Conservation (phyloP, 2,329 filamentous ascomycete genomes). For the Thielaviopsis punctulata region DNA sequence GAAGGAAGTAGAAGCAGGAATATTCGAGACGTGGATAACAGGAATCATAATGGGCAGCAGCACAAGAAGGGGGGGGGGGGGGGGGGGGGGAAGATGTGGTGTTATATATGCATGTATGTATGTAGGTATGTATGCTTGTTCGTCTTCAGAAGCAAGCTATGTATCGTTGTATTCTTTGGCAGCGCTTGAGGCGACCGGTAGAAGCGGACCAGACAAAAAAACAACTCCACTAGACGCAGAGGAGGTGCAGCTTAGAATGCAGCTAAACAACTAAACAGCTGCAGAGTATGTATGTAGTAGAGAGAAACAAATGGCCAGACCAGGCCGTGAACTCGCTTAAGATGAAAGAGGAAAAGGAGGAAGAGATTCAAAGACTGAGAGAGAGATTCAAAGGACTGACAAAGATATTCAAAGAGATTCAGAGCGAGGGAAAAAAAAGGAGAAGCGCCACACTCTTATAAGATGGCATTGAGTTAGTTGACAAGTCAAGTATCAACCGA, state of each 20-base stretch:
- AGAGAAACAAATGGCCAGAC: too few relatives aligned
- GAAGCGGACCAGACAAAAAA: background rate
- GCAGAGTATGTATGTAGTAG: too few relatives aligned
- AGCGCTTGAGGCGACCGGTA: background rate
- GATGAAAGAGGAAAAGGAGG: too few relatives aligned
- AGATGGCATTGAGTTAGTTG: too few relatives aligned
- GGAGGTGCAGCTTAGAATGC: background rate
- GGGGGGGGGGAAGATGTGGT: background rate
- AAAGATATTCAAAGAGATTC: too few relatives aligned
- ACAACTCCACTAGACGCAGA: background rate
- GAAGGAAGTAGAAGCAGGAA: conserved; percentile 67
- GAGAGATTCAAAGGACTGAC: too few relatives aligned
- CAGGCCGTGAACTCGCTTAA: too few relatives aligned
- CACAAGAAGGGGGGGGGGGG: background rate
- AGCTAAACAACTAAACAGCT: background rate
- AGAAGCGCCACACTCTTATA: too few relatives aligned
- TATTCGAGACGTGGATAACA: conserved; percentile 50
- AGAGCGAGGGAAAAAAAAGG: too few relatives aligned
- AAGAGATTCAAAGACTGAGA: too few relatives aligned
- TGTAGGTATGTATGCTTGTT: too few relatives aligned
- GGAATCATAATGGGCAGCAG: conserved; percentile 25
- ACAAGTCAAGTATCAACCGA: too few relatives aligned
- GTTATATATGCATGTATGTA: conserved; percentile 4
- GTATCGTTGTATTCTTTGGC: background rate
- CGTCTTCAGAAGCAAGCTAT: background rate